A percentile compares a stretch with the other conserved stretches of the same genome.
Evolutionary conservation across 1,139 yeast species (phyloP).

Genomic region (Hyphopichia wangnamkhiaoensis): DNA sequence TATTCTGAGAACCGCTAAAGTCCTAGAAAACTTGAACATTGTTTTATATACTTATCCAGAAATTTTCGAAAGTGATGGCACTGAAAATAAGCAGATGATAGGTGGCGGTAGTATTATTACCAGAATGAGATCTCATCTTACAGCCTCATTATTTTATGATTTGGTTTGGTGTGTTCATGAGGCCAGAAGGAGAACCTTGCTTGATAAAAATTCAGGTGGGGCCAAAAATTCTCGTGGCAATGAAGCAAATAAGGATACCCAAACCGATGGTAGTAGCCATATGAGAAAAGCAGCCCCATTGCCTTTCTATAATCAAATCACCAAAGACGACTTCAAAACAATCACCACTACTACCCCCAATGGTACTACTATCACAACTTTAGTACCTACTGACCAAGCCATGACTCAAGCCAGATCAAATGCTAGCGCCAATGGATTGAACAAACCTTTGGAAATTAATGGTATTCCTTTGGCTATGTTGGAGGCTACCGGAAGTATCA

Average conservation of each 20-base stretch:
- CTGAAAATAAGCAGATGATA: conserved; percentile 25
- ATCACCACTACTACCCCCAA: conserved; percentile 86
- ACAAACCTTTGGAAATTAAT: conserved; percentile 66
- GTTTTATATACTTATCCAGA: conserved; percentile 89
- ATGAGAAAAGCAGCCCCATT: conserved; percentile 58
- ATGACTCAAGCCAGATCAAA: conserved; percentile 58
- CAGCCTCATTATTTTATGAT: conserved; percentile 90
- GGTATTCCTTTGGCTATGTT: conserved; percentile 82
- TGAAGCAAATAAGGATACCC: conserved; percentile 9
- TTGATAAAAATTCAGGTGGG: conserved; percentile 43
- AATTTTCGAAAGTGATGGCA: conserved; percentile 56
- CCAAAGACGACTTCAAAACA: conserved; percentile 87
- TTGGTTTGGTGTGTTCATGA: conserved; percentile 95
- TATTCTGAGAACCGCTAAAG: conserved; percentile 87
- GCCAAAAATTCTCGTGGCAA: conserved; percentile 15
- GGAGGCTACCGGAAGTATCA: conserved; percentile 75
- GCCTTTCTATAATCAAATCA: conserved; percentile 91
- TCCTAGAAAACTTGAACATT: conserved; percentile 85
- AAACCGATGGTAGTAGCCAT: conserved; percentile 4
- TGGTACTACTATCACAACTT: conserved; percentile 86
- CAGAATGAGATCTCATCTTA: conserved; percentile 87
- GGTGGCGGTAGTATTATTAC: conserved; percentile 65
- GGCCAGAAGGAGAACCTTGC: conserved; percentile 73
- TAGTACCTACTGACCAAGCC: conserved; percentile 84
- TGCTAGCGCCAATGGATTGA: conserved; percentile 52